Base-by-base conservation (phyloP, 208 protist genomes). In the Wallacemonas sp. region DNA sequence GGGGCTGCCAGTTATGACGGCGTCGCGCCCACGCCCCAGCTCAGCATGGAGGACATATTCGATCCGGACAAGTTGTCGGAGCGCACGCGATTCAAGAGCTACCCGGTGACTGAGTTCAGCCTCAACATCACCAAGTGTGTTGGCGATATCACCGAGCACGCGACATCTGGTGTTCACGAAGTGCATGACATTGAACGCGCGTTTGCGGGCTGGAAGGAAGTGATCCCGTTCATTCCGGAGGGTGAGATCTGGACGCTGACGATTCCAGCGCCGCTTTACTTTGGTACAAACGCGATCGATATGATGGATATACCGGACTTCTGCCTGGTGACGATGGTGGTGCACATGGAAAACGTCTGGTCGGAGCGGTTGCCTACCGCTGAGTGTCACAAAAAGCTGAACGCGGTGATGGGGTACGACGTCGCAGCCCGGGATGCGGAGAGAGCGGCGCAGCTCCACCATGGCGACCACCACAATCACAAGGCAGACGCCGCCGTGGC, bases 171-270 rank as follows among this genome's bases (percentile, higher is more conserved):
- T 9, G 33, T 44, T 3, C 36, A 46, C 55, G 36, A 61, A 19
- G 55, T 61, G 26, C 8, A 21, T 5, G 23, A 61, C 23, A 11
- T 55, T 19, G 52, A 38, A 0, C 6, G 65, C 34, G 67, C 78
- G 12, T 78, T 86, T 21, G 24, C 26, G 2, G 80, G 52, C 1
- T 77, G 75, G 69, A 23, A 14, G 21, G 70, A 76, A 30, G 72
- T 77, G 17, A 62, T 86, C 32, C 68, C 72, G 58, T 61, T 85
- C 19, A 81, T 91, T 55, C 76, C 69, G 2, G 78, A 80, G 43
- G 76, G 80, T 0, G 85, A 91, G 54, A 44, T 46, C 16, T 88
- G 85, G 85, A 44, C 65, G 14, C 36, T 91, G 30, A 80, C 73
- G 23, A 73, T 80, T 19, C 74, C 77, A 12, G 49, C 34, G 8